A percentile compares a stretch with the other conserved stretches of the same genome.
phyloP scores from a whole-genome alignment of 2,329 filamentous ascomycete species.

The Salinomyces thailandicus region DNA sequence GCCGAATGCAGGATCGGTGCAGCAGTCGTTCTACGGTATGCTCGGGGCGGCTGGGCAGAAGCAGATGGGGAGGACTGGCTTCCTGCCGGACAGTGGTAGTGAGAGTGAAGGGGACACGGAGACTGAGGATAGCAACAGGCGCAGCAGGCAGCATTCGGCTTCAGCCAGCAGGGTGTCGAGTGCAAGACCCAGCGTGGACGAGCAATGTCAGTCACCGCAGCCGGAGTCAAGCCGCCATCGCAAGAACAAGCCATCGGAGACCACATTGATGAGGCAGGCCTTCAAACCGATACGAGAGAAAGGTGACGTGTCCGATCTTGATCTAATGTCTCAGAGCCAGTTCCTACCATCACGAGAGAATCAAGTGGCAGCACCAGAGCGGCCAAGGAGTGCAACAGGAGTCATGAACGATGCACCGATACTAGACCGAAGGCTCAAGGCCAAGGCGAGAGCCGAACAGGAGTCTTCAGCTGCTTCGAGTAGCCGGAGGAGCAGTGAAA shows the following conservation, averaged over 20 bases:
- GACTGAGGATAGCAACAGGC: conserved; percentile 6
- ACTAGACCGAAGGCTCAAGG: conserved; percentile 57
- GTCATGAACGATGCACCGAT: conserved; percentile 52
- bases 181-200: conserved; percentile 4
- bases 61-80: conserved; percentile 35
- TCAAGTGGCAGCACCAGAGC: conserved; percentile 6
- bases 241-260: conserved; percentile 50
- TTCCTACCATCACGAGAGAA: conserved; percentile 18
- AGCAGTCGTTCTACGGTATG: conserved; percentile 88
- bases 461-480: conserved; percentile 19
- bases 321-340: conserved; percentile 24
- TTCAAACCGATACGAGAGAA: conserved; percentile 42
- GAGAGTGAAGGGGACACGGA: conserved; percentile 36
- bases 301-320: conserved; percentile 22
- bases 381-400: conserved; percentile 13
- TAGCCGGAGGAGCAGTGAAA: conserved; percentile 15
- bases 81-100: conserved; percentile 75
- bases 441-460: conserved; percentile 19
- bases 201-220: conserved; percentile 2
- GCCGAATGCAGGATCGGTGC: conserved; percentile 55
- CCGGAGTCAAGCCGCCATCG: conserved; percentile 35
- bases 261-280: conserved; percentile 56
- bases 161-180: conserved; percentile 4
- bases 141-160: background rate
- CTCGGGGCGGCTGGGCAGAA: conserved; percentile 70